phyloP scores from a whole-genome alignment of 805 yeast genomes.

The Candida ponderosae region DNA sequence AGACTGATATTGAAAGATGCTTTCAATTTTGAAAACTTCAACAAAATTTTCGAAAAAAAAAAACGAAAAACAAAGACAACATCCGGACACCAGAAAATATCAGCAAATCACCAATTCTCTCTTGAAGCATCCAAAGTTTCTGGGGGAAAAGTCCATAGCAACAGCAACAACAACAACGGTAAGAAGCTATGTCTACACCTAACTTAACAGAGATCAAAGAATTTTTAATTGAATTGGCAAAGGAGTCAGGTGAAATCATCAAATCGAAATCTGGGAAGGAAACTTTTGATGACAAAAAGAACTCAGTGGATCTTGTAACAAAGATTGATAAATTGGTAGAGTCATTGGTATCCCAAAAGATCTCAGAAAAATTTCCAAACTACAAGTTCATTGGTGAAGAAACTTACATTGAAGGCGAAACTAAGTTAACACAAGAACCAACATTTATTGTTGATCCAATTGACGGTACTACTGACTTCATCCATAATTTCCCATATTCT shows the following conservation, averaged over 20 bases:
- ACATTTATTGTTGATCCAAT: slow-evolving; percentile 61
- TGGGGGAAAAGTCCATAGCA: too few species aligned
- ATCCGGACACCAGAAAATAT: too few species aligned
- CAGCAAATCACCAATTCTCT: too few species aligned
- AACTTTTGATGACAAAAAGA: slow-evolving; percentile 47
- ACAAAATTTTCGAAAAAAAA: too few species aligned
- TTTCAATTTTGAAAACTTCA: too few species aligned
- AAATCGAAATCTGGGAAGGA: slow-evolving; percentile 39
- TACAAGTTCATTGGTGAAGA: slow-evolving; percentile 58
- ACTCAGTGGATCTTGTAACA: slow-evolving; percentile 56
- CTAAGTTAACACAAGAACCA: slow-evolving; percentile 41
- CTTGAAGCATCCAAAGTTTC: too few species aligned
- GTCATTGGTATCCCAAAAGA: slow-evolving; percentile 26
- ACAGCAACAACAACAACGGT: background rate
- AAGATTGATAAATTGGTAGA: slow-evolving; percentile 54
- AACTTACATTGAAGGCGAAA: slow-evolving; percentile 40
- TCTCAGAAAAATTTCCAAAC: slow-evolving; percentile 34
- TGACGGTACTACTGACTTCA: slow-evolving; percentile 61
- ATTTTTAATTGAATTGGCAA: slow-evolving; percentile 31
- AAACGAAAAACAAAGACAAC: too few species aligned
- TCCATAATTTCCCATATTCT: slow-evolving; percentile 54
- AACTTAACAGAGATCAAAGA: slow-evolving; percentile 24
- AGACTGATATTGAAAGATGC: too few species aligned
- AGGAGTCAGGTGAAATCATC: slow-evolving; percentile 42
- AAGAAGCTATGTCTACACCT: background rate